phyloP scores from a whole-genome alignment of 2,329 filamentous ascomycete genomes.

The Claviceps capensis region DNA sequence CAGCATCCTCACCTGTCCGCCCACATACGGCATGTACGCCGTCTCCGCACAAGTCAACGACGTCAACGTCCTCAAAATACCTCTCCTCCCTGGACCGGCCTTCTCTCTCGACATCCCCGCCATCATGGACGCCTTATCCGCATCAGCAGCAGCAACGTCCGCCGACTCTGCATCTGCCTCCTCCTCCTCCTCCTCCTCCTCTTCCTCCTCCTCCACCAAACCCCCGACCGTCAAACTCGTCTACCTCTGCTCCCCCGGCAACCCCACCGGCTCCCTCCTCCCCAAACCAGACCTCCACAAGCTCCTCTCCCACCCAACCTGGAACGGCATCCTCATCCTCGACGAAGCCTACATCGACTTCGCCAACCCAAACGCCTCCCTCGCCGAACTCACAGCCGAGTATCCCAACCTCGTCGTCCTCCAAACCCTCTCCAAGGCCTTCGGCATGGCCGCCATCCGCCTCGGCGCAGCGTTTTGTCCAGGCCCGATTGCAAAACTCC shows the following conservation, averaged over 20 bases:
- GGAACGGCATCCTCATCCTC: conserved; percentile 88
- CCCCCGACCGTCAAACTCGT: conserved; percentile 47
- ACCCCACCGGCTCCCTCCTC: conserved; percentile 75
- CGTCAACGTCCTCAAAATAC: conserved; percentile 72
- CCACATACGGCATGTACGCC: conserved; percentile 96
- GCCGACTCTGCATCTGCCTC: too few relatives aligned
- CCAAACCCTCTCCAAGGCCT: conserved; percentile 97
- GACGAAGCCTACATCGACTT: conserved; percentile 98
- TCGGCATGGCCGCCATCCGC: conserved; percentile 86
- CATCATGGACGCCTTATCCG: conserved; percentile 52
- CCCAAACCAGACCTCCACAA: conserved; percentile 58
- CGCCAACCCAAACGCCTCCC: conserved; percentile 57
- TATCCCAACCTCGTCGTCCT: conserved; percentile 95
- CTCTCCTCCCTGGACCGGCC: conserved; percentile 53
- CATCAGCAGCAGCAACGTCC: conserved; percentile 32
- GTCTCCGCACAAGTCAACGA: conserved; percentile 95
- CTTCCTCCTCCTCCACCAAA: too few relatives aligned
- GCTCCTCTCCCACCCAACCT: conserved; percentile 73
- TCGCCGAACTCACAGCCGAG: conserved; percentile 83
- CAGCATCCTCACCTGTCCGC: conserved; percentile 86
- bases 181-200: too few relatives aligned
- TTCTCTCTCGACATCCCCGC: conserved; percentile 63
- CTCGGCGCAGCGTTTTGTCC: conserved; percentile 76
- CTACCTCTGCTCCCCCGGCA: conserved; percentile 90
- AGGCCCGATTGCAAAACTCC: conserved; percentile 57